Percentiles rank a stretch among this genome's conserved stretches.
These are phyloP conservation scores for Uronychia setigera DNA, from an alignment of 73 alveolate species.

Conservation along the genomic window DNA sequence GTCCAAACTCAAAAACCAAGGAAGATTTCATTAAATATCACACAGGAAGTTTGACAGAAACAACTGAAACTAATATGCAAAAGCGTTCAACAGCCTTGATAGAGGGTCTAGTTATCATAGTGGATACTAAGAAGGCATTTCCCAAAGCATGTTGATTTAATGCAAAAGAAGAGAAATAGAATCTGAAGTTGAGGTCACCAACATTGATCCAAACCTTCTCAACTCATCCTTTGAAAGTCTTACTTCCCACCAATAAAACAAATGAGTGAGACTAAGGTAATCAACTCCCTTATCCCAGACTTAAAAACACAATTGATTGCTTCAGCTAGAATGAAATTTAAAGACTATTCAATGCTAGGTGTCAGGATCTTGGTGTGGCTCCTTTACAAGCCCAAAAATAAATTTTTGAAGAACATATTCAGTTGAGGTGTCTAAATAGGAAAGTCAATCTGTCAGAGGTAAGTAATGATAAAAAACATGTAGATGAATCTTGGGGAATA, in stretches of 20 bases:
- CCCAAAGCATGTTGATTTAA: neutral
- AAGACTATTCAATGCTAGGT: neutral
- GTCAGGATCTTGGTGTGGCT: neutral
- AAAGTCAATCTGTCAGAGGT: conserved; percentile 13
- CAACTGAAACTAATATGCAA: no score
- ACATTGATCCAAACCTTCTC: neutral
- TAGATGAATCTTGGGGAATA: neutral
- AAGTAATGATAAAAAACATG: neutral
- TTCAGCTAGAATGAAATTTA: neutral
- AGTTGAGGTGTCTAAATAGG: conserved; percentile 18
- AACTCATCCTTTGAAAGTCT: neutral
- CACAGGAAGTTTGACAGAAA: no score
- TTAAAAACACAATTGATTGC: neutral
- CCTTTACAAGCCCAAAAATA: neutral
- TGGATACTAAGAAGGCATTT: no score
- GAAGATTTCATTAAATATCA: no score
- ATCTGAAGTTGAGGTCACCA: neutral
- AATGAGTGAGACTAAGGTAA: neutral
- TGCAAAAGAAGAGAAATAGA: neutral
- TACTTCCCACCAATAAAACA: neutral
- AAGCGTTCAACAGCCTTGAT: no score
- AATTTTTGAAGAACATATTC: neutral
- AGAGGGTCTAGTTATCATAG: no score
- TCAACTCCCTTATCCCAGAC: neutral
- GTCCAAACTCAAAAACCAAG: no score